Base-by-base conservation (phyloP, 306 rosid species). In the Vicia sativa region DNA sequence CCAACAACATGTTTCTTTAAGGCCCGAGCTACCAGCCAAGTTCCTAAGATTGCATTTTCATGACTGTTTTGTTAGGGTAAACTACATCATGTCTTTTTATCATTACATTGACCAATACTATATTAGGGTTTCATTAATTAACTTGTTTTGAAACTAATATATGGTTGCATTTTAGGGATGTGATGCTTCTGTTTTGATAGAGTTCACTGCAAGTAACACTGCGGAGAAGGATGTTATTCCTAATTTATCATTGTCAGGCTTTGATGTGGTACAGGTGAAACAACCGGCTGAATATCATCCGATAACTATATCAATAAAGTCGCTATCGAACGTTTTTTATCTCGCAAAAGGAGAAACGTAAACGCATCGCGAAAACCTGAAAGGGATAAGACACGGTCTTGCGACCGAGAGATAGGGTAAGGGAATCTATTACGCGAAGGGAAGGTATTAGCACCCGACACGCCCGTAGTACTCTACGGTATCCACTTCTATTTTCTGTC, bases 21-120 rank as follows among this genome's bases (percentile, higher is more conserved):
- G 77, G 12, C 80, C 85, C 14, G 9, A 16, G 11, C 71, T 84
- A 68, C 79, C 87, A 1, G 86, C 90, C 45, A 75, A 70, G 75
- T 75, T 87, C 28, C 61, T 87, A 0, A 84, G 89, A 53, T 3
- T 87, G 87, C 89, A 87, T 63, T 87, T 87, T 73, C 89, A 87
- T 55, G 89, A 87, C 35, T 84, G 92, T 62, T 87, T 86, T 71
- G 89, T 84, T 48, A 80, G 84, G 86, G 87, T n/a, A n/a, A 12
- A 26, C 4, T 12, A 26, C 16, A 26, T 54, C 15, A 0, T 34
- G 6, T 7, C 38, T 34, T 34, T 53, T 23, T 1, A 53, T 53
- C n/a, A n/a, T n/a, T n/a, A n/a, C n/a, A 2, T 45, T 11, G 12
- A 14, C 11, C 13, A 16, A 48, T 23, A 48, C 19, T 49, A 3